Base-by-base conservation (phyloP, 192 early-diverging fungal species). In the Coemansia sp. region DNA sequence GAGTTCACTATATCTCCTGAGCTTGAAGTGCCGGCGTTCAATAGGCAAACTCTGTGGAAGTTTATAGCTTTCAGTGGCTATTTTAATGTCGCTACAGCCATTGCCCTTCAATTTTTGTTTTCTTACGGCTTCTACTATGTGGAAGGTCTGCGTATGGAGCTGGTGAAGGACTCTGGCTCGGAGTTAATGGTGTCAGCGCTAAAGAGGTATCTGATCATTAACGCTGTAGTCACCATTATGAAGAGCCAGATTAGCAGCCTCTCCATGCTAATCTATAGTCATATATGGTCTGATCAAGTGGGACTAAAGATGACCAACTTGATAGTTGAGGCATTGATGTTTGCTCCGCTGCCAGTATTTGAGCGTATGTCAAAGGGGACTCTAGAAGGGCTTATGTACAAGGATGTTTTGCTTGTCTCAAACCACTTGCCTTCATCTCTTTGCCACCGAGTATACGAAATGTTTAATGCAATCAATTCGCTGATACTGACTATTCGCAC, bases 281-380 rank as follows among this genome's bases (percentile, higher is more conserved):
- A 11, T 13, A 18, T 76, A 40, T 76, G 75, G 75, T 38, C n/a
- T 16, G n/a, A 15, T 4, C 5, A 36, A 13, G 42, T 59, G 16
- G 8, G 13, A 1, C 27, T 1, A 8, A 61, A 63, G 29, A 76
- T 71, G 69, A 65, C 47, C 6, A 38, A 52, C 5, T 9, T 11
- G 9, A 65, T 77, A 0, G 12, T 72, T 1, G 20, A 31, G 9
- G 46, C 62, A 7, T n/a, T 71, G 29, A 15, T 77, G 2, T 55
- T 40, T 27, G 52, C 42, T 8, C 69, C 46, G 5, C 55, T 77
- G 16, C 10, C 65, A 16, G 24, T 46, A n/a, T 71, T 66, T 55
- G 75, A 77, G 65, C 69, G 75, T 0, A 40, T 77, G 31, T 49
- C 75, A 18, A 65, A 52, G 36, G 67, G 71, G 3, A 63, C 47